Base-by-base conservation (phyloP, 148 eudicot species). In the Beta vulgaris region DNA sequence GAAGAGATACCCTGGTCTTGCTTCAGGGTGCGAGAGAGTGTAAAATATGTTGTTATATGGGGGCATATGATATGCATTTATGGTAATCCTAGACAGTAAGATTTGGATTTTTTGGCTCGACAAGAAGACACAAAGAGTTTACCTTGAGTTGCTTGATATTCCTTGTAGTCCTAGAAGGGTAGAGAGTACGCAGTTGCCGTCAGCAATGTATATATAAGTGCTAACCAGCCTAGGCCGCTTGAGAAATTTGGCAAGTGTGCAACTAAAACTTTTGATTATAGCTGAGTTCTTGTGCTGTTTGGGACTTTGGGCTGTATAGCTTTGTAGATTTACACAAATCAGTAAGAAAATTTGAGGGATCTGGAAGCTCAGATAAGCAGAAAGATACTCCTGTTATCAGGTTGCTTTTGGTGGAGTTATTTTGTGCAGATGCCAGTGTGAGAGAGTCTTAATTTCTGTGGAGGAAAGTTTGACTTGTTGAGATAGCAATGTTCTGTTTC, bases 51-150 rank as follows among this genome's bases (percentile, higher is more conserved):
- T 58, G 13, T 72, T 2, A 19, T 44, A 36, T 71, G 2, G 35
- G 44, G 75, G 72, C 32, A 42, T 68, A 18, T 26, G 54, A 8
- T 21, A 53, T 53, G n/a, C n/a, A n/a, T n/a, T n/a, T n/a, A n/a
- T 18, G 58, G 58, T 21, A 8, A 21, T 48, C 14, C 18, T 4
- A 48, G 53, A 16, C 11, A 48, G n/a, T 14, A 15, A 48, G 19
- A 48, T 48, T 4, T 15, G 5, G 3, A 14, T 14, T 48, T 48
- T 44, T 8, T 8, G 53, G 53, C 11, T 48, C 18, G 53, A 48
- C n/a, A n/a, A n/a, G n/a, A n/a, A n/a, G n/a, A n/a, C n/a, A n/a
- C n/a, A n/a, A n/a, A n/a, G n/a, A n/a, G n/a, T n/a, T n/a, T n/a
- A n/a, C n/a, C n/a, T n/a, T n/a, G n/a, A n/a, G n/a, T n/a, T n/a